phyloP scores from a whole-genome alignment of 495 filamentous ascomycete genomes.

The Penicillium robsamsonii region DNA sequence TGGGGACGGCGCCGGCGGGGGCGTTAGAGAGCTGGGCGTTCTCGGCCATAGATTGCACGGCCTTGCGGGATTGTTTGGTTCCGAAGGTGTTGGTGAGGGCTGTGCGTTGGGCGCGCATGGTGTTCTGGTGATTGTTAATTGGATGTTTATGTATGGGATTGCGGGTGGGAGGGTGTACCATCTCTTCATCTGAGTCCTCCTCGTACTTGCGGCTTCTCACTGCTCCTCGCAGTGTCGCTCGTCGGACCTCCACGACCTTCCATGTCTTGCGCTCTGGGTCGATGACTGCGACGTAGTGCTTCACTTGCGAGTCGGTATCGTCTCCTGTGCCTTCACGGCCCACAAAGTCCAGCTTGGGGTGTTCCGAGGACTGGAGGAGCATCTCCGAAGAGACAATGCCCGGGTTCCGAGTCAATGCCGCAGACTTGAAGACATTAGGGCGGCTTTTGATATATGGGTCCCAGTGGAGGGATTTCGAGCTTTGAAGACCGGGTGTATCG shows the following conservation, averaged over 20 bases:
- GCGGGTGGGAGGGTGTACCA: conserved; percentile 23
- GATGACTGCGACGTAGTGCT: conserved; percentile 84
- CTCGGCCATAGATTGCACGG: conserved; percentile 68
- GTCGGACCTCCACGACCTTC: conserved; percentile 71
- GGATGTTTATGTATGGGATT: not conserved
- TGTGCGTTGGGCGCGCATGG: conserved; percentile 57
- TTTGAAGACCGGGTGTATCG: conserved; percentile 63
- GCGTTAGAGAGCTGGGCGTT: conserved; percentile 66
- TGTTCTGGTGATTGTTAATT: conserved; percentile 38
- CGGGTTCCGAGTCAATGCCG: conserved; percentile 40
- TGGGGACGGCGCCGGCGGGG: conserved; percentile 49
- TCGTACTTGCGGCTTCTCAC: conserved; percentile 51
- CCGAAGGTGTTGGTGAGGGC: conserved; percentile 87
- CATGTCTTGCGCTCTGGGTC: conserved; percentile 71
- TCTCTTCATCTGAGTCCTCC: conserved; percentile 41
- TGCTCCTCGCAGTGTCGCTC: conserved; percentile 65
- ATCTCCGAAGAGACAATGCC: conserved; percentile 56
- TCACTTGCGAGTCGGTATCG: conserved; percentile 62
- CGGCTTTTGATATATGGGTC: conserved; percentile 61
- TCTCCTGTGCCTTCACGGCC: conserved; percentile 67
- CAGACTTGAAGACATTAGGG: conserved; percentile 35
- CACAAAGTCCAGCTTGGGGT: conserved; percentile 76
- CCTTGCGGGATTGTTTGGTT: conserved; percentile 90
- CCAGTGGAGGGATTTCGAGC: conserved; percentile 56
- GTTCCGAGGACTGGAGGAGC: conserved; percentile 73